Percentiles rank a stretch among this genome's conserved stretches.
These are phyloP conservation scores for Taxawa tesnikishii DNA, from an alignment of 2,329 filamentous ascomycete genomes.

Conservation along the genomic window DNA sequence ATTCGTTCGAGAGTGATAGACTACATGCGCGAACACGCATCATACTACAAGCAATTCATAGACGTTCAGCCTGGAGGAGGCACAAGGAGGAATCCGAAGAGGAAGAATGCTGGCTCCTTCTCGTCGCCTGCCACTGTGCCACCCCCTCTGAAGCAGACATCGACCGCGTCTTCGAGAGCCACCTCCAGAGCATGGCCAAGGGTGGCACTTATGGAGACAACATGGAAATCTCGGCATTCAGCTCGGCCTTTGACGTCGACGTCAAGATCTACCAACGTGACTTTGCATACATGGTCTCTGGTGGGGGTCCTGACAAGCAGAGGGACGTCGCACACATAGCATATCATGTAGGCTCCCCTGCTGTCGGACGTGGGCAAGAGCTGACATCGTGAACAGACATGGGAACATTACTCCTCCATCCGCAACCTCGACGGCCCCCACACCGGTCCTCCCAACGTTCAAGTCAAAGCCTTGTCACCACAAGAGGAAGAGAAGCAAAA, in stretches of 20 bases:
- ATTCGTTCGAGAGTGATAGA: slow-evolving; percentile 48
- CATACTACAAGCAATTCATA: slow-evolving; percentile 55
- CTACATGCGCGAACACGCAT: slow-evolving; percentile 48
- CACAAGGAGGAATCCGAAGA: slow-evolving; percentile 45
- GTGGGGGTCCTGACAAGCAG: slow-evolving; percentile 17
- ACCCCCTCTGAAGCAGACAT: slow-evolving; percentile 40
- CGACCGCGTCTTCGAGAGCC: slow-evolving; percentile 39
- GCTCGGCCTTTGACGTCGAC: slow-evolving; percentile 46
- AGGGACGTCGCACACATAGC: slow-evolving; percentile 43
- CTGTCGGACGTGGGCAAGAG: slow-evolving; percentile 5
- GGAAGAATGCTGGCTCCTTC: slow-evolving; percentile 39
- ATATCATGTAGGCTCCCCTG: slow-evolving; percentile 42
- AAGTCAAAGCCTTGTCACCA: slow-evolving; percentile 20
- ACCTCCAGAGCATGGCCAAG: slow-evolving; percentile 48
- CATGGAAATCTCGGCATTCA: slow-evolving; percentile 55
- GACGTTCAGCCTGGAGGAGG: slow-evolving; percentile 40
- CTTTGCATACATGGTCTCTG: slow-evolving; percentile 37
- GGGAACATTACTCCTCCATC: slow-evolving; percentile 57
- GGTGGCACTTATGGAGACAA: slow-evolving; percentile 54
- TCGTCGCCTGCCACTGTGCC: slow-evolving; percentile 32
- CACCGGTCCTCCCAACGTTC: slow-evolving; percentile 40
- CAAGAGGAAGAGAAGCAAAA: slow-evolving; percentile 28
- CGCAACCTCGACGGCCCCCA: slow-evolving; percentile 48
- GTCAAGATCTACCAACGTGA: slow-evolving; percentile 50
- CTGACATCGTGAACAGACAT: slow-evolving; percentile 36